Evolutionary conservation across 495 filamentous ascomycete species (phyloP).

Genomic region (Pyronema domesticum): DNA sequence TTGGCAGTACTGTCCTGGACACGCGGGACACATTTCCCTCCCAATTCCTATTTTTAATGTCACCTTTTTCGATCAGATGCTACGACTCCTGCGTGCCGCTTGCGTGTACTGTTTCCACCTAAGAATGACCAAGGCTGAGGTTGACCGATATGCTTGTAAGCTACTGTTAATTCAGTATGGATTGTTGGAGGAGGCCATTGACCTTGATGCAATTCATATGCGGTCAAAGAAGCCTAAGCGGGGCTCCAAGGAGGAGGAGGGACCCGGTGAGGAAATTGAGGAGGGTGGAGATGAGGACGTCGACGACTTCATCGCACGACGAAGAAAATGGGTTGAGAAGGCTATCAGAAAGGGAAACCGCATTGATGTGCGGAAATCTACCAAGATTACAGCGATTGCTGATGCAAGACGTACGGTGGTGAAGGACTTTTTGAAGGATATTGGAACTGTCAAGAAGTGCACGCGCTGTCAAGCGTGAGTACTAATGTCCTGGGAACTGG

Average conservation of each 20-base stretch:
- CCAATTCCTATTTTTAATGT: constrained; percentile 86
- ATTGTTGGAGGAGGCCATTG: constrained; percentile 51
- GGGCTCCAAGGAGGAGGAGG: constrained; percentile 29
- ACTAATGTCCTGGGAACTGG: background rate
- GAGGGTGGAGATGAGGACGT: constrained; percentile 27
- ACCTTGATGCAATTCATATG: constrained; percentile 41
- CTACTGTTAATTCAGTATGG: constrained; percentile 73
- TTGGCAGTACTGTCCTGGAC: constrained; percentile 67
- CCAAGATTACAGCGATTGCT: constrained; percentile 64
- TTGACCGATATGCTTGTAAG: constrained; percentile 68
- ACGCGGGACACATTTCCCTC: constrained; percentile 87
- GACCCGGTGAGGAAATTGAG: constrained; percentile 37
- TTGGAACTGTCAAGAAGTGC: constrained; percentile 49
- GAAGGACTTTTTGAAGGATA: constrained; percentile 59
- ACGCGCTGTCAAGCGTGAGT: constrained; percentile 50
- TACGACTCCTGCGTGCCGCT: constrained; percentile 64
- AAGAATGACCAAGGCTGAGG: constrained; percentile 49
- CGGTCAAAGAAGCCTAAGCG: constrained; percentile 21
- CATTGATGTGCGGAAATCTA: constrained; percentile 36
- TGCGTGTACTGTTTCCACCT: constrained; percentile 80
- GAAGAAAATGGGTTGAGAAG: constrained; percentile 52
- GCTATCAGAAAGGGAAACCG: constrained; percentile 38
- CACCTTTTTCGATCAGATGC: constrained; percentile 76
- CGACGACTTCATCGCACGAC: constrained; percentile 44
- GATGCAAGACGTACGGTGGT: constrained; percentile 57